phyloP scores from a whole-genome alignment of 1,284 basidiomycete genomes.

The Neotropicomus parvogracilis region DNA sequence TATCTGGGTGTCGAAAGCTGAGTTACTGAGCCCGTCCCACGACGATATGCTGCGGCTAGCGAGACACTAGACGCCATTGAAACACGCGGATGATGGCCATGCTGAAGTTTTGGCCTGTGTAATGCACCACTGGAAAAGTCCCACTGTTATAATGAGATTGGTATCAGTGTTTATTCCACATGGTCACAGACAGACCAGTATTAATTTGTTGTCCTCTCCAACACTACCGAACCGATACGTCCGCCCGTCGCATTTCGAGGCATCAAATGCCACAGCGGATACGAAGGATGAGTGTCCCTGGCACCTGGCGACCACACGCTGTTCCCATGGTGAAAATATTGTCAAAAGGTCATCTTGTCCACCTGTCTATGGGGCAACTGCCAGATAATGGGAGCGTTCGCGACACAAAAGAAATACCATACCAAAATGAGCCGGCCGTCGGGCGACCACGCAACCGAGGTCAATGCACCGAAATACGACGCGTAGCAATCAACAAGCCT shows the following conservation, averaged over 20 bases:
- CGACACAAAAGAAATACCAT: slow-evolving; percentile 21
- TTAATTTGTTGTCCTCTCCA: slow-evolving; percentile 91
- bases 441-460: slow-evolving; percentile 90
- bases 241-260: slow-evolving; percentile 77
- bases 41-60: slow-evolving; percentile 50
- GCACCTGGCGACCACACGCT: slow-evolving; percentile 91
- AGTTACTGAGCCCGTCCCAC: slow-evolving; percentile 50
- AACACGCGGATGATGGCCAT: slow-evolving; percentile 63
- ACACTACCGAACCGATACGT: slow-evolving; percentile 91
- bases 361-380: slow-evolving; percentile 51
- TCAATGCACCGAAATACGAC: slow-evolving; percentile 89
- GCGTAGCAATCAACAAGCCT: slow-evolving; percentile 87
- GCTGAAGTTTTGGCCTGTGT: slow-evolving; percentile 66
- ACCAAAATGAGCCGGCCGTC: slow-evolving; percentile 91
- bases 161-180: background rate
- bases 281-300: slow-evolving; percentile 97
- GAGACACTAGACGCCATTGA: slow-evolving; percentile 75
- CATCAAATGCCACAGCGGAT: slow-evolving; percentile 86
- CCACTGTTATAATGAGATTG: slow-evolving; percentile 55
- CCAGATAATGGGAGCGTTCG: slow-evolving; percentile 1
- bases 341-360: slow-evolving; percentile 94
- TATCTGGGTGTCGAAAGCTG: slow-evolving; percentile 59
- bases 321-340: slow-evolving; percentile 88
- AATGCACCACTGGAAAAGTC: slow-evolving; percentile 82
- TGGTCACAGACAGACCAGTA: slow-evolving; percentile 54